A percentile compares a stretch with the other conserved stretches of the same genome.
Conservation (phyloP, 2,329 filamentous ascomycete genomes). For the Simplicillium aogashimaense region DNA sequence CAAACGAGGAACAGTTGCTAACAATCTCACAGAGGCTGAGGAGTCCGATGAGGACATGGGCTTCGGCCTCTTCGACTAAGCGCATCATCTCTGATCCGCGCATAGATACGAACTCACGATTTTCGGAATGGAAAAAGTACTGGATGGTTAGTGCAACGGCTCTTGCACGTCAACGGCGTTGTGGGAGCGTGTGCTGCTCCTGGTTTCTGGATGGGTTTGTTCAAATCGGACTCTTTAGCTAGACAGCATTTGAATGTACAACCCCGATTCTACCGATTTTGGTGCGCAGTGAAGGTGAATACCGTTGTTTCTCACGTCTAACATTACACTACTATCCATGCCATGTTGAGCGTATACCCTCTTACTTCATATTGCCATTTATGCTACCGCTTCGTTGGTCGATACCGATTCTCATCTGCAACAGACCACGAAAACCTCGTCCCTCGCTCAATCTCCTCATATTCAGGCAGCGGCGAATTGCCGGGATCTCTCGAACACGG, state of each 20-base stretch:
- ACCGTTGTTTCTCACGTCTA: too few relatives aligned
- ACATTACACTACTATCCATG: too few relatives aligned
- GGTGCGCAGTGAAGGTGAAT: too few relatives aligned
- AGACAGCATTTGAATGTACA: too few relatives aligned
- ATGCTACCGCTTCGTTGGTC: conserved; percentile 11
- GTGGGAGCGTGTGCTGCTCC: too few relatives aligned
- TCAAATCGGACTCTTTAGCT: too few relatives aligned
- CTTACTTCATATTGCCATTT: too few relatives aligned
- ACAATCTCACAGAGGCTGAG: conserved; percentile 1
- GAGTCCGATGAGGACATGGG: conserved; percentile 23
- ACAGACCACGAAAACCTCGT: conserved; percentile 19
- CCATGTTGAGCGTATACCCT: too few relatives aligned
- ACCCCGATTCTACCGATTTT: too few relatives aligned
- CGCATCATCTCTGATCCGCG: background rate
- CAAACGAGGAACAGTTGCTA: conserved; percentile 51
- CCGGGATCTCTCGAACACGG: conserved; percentile 19
- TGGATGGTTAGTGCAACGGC: too few relatives aligned
- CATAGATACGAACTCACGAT: background rate
- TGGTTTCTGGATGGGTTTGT: too few relatives aligned
- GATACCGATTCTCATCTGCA: conserved; percentile 17
- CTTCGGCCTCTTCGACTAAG: conserved; percentile 23
- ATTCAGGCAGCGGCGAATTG: conserved; percentile 23
- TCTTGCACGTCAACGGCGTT: too few relatives aligned
- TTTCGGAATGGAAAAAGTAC: background rate
- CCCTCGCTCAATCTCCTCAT: conserved; percentile 10